Evolutionary conservation across 345 rosid genomes (phyloP).

Genomic region (Reutealis trisperma): DNA sequence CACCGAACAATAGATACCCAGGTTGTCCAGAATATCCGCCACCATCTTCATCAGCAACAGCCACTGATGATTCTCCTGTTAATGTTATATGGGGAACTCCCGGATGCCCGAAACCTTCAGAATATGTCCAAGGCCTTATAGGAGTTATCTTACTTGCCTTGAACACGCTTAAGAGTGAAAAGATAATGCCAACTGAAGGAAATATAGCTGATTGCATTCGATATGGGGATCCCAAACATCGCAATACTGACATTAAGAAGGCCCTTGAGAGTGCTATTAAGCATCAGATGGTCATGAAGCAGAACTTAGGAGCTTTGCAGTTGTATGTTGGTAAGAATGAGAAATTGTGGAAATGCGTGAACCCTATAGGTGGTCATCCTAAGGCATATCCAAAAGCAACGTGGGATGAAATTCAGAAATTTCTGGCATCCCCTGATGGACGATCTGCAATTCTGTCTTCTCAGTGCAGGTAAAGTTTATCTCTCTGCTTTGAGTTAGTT

Average conservation of each 20-base stretch:
- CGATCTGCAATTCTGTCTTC: constrained; percentile 55
- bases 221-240: constrained; percentile 66
- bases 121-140: constrained; percentile 75
- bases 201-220: constrained; percentile 77
- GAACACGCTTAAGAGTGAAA: constrained; percentile 68
- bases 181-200: constrained; percentile 68
- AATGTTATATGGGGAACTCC: constrained; percentile 50
- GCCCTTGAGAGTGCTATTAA: constrained; percentile 70
- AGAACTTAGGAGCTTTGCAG: constrained; percentile 51
- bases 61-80: constrained; percentile 11
- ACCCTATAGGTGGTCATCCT: constrained; percentile 62
- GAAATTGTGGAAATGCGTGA: constrained; percentile 75
- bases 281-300: constrained; percentile 62
- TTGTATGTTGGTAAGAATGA: constrained; percentile 68
- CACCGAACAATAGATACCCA: constrained; percentile 18
- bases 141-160: constrained; percentile 76
- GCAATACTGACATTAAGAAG: constrained; percentile 57
- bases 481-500: neutral
- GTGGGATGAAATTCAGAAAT: constrained; percentile 66
- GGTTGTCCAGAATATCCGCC: constrained; percentile 22
- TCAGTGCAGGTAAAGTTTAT: constrained; percentile 59
- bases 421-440: constrained; percentile 57
- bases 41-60: constrained; percentile 21
- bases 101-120: constrained; percentile 57
- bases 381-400: constrained; percentile 51